Conservation (phyloP, 192 early-diverging fungal genomes). For the Coemansia sp. region DNA sequence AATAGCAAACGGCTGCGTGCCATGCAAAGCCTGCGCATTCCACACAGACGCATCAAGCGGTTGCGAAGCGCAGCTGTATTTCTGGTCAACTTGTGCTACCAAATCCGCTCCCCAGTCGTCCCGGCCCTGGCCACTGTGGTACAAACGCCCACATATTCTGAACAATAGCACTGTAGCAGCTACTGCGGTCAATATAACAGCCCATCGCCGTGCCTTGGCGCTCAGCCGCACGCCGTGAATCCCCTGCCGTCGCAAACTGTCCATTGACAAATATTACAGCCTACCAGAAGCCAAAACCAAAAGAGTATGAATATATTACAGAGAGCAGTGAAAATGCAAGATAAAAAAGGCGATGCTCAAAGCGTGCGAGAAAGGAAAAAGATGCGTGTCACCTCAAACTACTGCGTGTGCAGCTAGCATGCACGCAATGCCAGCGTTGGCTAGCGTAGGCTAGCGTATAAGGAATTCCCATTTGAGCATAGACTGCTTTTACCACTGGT, state of each 20-base stretch:
- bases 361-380: no score
- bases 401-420: no score
- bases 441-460: no score
- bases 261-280: no score
- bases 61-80: slow-evolving; percentile 17
- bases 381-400: no score
- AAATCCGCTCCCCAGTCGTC: not conserved
- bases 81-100: not conserved
- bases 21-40: not conserved
- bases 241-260: not conserved
- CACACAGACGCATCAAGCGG: slow-evolving; percentile 9
- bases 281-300: not conserved
- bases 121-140: not conserved
- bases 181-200: not conserved
- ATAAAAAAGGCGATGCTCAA: not conserved
- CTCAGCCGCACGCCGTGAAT: not conserved
- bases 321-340: not conserved
- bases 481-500: no score
- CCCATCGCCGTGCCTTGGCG: slow-evolving; percentile 7
- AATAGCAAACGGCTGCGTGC: slow-evolving; percentile 16
- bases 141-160: not conserved
- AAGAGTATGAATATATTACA: not conserved
- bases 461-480: no score
- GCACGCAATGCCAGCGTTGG: no score
- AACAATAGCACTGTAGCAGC: not conserved